These are phyloP conservation scores for Lavandula angustifolia DNA, from an alignment of 257 asterid species.

Conservation along the genomic window DNA sequence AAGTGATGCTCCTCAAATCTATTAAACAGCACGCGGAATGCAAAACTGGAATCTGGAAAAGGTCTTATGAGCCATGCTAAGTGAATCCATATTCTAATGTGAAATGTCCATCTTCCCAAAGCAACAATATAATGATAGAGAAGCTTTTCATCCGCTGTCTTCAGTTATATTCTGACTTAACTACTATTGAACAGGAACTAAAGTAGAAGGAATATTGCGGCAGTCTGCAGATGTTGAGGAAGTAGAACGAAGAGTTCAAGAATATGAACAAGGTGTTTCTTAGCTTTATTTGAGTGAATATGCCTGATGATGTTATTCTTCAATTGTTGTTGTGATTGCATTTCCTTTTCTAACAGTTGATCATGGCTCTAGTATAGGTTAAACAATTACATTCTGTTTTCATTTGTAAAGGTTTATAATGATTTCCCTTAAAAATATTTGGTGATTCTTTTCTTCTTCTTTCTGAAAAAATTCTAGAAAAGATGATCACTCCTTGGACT, in stretches of 20 bases:
- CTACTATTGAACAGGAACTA: conserved; percentile 57
- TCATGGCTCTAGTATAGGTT: neutral
- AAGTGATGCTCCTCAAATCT: neutral
- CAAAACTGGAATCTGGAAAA: neutral
- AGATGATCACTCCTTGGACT: neutral
- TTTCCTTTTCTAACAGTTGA: no score
- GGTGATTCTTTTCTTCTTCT: neutral
- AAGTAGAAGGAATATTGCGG: conserved; percentile 88
- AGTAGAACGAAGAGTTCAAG: conserved; percentile 86
- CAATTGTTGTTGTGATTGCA: conserved; percentile 17
- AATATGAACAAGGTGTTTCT: conserved; percentile 83
- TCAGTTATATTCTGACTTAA: conserved; percentile 28
- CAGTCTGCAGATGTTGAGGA: conserved; percentile 98
- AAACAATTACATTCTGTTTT: conserved; percentile 14
- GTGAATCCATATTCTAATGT: conserved; percentile 20
- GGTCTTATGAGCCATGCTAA: conserved; percentile 23
- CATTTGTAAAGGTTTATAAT: neutral
- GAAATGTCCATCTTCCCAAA: conserved; percentile 19
- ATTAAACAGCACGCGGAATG: neutral
- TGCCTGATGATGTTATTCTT: conserved; percentile 20
- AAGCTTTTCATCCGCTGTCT: conserved; percentile 19
- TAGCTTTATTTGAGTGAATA: conserved; percentile 19
- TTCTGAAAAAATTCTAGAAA: neutral
- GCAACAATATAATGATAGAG: conserved; percentile 13
- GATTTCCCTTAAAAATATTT: neutral